These are phyloP conservation scores for Sphagnum tenellum DNA, from an alignment of 225 moss, liverwort and hornwort species.

Conservation along the genomic window DNA sequence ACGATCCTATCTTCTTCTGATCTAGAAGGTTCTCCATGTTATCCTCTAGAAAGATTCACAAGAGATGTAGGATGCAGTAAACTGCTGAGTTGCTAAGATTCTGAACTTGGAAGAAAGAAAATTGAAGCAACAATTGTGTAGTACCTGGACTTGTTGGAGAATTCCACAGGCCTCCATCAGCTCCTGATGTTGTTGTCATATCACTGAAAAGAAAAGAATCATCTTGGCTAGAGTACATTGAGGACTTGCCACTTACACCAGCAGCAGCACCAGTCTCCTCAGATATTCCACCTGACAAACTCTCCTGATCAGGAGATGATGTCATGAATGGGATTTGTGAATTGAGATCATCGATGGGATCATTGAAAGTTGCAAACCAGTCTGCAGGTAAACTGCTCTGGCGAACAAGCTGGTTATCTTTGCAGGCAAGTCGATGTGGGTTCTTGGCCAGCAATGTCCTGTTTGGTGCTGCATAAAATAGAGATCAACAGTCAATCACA, in stretches of 20 bases:
- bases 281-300: constrained; percentile 14
- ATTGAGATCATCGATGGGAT: constrained; percentile 23
- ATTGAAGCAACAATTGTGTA: too few species aligned
- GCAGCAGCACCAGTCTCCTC: constrained; percentile 18
- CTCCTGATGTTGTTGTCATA: neutral
- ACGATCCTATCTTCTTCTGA: too few species aligned
- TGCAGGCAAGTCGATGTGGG: too few species aligned
- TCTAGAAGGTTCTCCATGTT: too few species aligned
- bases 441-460: too few species aligned
- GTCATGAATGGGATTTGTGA: constrained; percentile 23
- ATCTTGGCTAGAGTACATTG: constrained; percentile 35
- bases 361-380: constrained; percentile 33
- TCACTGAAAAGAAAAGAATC: constrained; percentile 27
- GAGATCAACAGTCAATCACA: too few species aligned
- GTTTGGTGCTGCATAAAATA: too few species aligned
- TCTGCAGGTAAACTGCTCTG: constrained; percentile 43
- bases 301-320: constrained; percentile 15
- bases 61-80: too few species aligned
- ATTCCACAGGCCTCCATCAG: constrained; percentile 21
- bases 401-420: constrained; percentile 14
- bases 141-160: constrained; percentile 45
- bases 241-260: constrained; percentile 29
- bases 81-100: too few species aligned
- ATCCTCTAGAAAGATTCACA: too few species aligned
- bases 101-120: too few species aligned